Conservation (phyloP, 140 eudicot species). For the Oenanthe javanica region DNA sequence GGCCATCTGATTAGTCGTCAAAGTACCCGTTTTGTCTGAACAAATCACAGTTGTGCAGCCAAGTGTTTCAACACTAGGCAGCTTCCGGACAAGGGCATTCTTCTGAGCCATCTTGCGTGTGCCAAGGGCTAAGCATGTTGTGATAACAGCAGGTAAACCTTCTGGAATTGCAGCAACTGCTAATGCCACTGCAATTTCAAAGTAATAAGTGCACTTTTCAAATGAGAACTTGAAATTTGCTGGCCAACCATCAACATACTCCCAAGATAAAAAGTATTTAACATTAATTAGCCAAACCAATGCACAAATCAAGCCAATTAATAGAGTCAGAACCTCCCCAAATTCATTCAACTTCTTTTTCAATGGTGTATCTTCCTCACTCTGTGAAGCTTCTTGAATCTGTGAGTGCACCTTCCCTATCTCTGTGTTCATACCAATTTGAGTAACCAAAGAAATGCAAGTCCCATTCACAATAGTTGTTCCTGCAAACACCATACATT, state of each 20-base stretch:
- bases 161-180: constrained; percentile 99
- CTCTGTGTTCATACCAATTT: constrained; percentile 84
- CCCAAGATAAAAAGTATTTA: constrained; percentile 88
- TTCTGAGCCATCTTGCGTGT: constrained; percentile 97
- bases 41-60: constrained; percentile 98
- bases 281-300: constrained; percentile 91
- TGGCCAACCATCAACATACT: constrained; percentile 83
- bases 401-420: constrained; percentile 91
- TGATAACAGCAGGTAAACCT: constrained; percentile 95
- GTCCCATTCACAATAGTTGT: constrained; percentile 92
- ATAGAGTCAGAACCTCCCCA: constrained; percentile 75
- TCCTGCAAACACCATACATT: constrained; percentile 98
- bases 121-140: constrained; percentile 97
- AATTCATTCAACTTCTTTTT: constrained; percentile 92
- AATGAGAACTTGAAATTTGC: constrained; percentile 84
- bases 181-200: constrained; percentile 91
- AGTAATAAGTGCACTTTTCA: constrained; percentile 94
- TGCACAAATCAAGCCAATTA: constrained; percentile 83
- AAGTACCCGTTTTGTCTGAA: constrained; percentile 93
- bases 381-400: constrained; percentile 80
- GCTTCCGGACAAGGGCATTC: constrained; percentile 89
- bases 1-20: constrained; percentile 97
- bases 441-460: constrained; percentile 72
- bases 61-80: constrained; percentile 97
- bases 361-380: constrained; percentile 83